These are phyloP conservation scores for Aureobasidium sp. DNA, from an alignment of 2,329 filamentous ascomycete genomes.

Conservation along the genomic window DNA sequence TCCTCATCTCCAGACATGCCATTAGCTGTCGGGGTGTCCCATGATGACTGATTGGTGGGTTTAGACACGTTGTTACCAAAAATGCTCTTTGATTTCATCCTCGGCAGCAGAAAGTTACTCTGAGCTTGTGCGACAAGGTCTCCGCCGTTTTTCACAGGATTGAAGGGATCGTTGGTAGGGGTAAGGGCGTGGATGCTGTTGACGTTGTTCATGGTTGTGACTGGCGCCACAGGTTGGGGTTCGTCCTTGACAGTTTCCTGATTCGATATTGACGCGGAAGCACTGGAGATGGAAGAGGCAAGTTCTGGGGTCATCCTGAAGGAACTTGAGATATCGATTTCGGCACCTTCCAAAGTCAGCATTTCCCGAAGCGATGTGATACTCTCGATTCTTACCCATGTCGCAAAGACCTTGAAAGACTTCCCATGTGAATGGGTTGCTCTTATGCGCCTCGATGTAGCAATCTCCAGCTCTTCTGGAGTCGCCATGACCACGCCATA, in stretches of 20 bases:
- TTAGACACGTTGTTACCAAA: conserved; percentile 12
- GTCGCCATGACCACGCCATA: conserved; percentile 73
- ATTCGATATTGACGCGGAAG: conserved; percentile 13
- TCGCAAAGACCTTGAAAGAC: conserved; percentile 85
- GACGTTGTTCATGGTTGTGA: conserved; percentile 18
- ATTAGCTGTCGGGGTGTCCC: conserved; percentile 41
- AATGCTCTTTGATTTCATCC: conserved; percentile 14
- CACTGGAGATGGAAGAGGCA: conserved; percentile 38
- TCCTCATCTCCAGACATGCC: conserved; percentile 35
- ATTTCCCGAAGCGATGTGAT: not conserved
- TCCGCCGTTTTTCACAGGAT: conserved; percentile 18
- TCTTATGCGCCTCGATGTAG: conserved; percentile 80
- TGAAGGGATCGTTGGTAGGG: conserved; percentile 38
- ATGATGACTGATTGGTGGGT: conserved; percentile 9
- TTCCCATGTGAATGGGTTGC: conserved; percentile 98
- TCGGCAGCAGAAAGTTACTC: conserved; percentile 12
- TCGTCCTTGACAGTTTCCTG: conserved; percentile 25
- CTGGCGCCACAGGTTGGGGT: conserved; percentile 18
- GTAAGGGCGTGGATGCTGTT: conserved; percentile 21
- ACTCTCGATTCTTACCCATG: conserved; percentile 42
- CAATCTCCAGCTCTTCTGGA: conserved; percentile 74
- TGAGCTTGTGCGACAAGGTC: conserved; percentile 7
- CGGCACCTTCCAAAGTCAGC: conserved; percentile 50
- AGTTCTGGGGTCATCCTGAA: conserved; percentile 68
- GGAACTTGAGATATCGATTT: conserved; percentile 73